Evolutionary conservation across 1,284 basidiomycete species (phyloP), one percentile per base, ranked within the genome.

Genomic region (Porodaedalea pini): DNA sequence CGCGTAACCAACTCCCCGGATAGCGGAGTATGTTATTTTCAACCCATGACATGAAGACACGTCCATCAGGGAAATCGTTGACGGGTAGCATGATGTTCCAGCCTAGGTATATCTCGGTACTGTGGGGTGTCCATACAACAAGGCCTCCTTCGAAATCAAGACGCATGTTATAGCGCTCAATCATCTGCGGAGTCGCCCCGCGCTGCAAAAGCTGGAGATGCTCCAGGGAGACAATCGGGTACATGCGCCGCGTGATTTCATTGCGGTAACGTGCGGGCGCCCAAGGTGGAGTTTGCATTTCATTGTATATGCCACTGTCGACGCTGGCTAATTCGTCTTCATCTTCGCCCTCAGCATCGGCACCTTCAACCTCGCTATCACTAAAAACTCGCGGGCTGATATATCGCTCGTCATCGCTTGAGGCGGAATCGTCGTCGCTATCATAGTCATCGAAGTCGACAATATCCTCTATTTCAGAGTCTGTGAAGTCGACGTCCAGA

Each of bases 111-210:
- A 86, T 64, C 31, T 75, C 69, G 64, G 72, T 74, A 57, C 70
- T 68, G n/a, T 69, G 71, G 40, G 71, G 71, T 51, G 69, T 11
- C 77, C 62, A 37, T 70, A 69, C 15, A 74, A 70, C 74, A 50
- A 79, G 58, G 1, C 86, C 86, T 3, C 72, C 69, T 10, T 67
- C 59, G 63, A 83, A 83, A 0, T 67, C 64, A 64, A 88, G 88
- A 13, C 70, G 67, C 73, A 88, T 78, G 8, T 76, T 68, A 62
- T 76, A 86, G 23, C 71, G 69, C 27, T 75, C 71, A 49, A 86
- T 75, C 84, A 88, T 86, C 49, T 73, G 75, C 51, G 74, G 60
- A 0, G 80, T 79, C 53, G 78, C 84, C 3, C 86, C 86, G 15
- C 86, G 81, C 6, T 80, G 78, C 19, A 86, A 73, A 64, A 88